These are phyloP conservation scores for Blumeria graminis DNA, from an alignment of 2,329 filamentous ascomycete species.

Conservation along the genomic window DNA sequence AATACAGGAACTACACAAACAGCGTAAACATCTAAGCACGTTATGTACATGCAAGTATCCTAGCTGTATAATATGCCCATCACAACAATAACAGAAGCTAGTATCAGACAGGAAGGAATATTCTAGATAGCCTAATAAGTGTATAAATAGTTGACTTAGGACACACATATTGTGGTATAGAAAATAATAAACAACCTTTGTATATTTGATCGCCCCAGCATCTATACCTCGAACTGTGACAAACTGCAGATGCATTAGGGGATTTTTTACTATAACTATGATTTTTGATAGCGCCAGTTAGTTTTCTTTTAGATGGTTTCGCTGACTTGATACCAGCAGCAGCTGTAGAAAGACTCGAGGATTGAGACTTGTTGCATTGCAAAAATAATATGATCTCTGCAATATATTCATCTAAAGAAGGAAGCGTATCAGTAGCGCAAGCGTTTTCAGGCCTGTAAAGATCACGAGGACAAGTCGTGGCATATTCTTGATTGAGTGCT, in stretches of 20 bases:
- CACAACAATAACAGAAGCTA: no score
- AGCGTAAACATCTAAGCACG: no score
- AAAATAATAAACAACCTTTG: no score
- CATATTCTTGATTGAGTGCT: not conserved
- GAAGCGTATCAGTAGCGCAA: not conserved
- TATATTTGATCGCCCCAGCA: no score
- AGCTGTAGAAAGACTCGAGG: not conserved
- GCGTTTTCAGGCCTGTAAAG: not conserved
- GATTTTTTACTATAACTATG: not conserved
- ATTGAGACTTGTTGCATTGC: not conserved
- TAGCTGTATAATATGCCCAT: no score
- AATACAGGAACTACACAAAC: no score
- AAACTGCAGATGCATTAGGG: not conserved
- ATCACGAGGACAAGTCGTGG: not conserved
- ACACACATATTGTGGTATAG: no score
- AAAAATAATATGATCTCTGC: not conserved
- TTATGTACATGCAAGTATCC: no score
- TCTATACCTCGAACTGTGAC: no score
- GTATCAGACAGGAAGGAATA: no score
- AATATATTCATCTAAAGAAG: not conserved
- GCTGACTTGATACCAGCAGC: not conserved
- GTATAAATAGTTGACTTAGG: no score
- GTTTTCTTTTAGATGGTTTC: not conserved
- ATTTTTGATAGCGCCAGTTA: not conserved
- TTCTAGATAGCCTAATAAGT: no score